Conservation (phyloP, 768 basidiomycete genomes). For the Tulasnella sp. region DNA sequence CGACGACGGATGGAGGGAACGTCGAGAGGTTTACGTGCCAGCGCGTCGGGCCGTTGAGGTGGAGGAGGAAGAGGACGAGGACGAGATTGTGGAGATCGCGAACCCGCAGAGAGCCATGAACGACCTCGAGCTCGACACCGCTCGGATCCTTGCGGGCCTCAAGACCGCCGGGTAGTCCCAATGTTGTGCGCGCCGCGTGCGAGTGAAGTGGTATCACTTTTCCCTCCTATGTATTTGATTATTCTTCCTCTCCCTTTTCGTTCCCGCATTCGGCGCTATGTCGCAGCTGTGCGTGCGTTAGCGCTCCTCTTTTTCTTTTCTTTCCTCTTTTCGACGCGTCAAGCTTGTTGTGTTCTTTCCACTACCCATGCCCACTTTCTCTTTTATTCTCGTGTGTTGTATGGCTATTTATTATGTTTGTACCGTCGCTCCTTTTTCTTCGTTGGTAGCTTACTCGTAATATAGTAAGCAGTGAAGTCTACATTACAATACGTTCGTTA, state of each 20-base stretch:
- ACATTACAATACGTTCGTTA: no score
- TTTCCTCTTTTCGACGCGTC: not conserved
- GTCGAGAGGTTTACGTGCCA: no score
- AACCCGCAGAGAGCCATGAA: not conserved
- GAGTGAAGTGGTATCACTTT: no score
- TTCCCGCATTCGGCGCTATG: not conserved
- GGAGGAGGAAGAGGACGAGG: not conserved
- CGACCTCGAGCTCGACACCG: not conserved
- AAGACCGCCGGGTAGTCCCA: not conserved
- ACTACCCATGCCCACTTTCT: no score
- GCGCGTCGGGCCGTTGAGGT: not conserved
- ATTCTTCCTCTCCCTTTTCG: not conserved
- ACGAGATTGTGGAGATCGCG: not conserved
- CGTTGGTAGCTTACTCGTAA: no score
- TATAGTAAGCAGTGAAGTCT: no score
- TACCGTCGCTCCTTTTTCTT: no score
- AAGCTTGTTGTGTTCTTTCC: not conserved
- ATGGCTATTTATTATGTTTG: no score
- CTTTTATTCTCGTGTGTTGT: no score
- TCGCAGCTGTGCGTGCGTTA: not conserved
- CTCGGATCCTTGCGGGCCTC: conserved; percentile 2
- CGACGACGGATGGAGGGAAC: not conserved
- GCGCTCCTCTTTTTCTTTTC: not conserved
- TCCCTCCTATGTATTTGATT: not conserved
- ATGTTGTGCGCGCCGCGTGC: not conserved